Percentiles rank a stretch among this genome's conserved stretches.
phyloP scores from a whole-genome alignment of 225 moss, liverwort and hornwort species.

The Bryoerythrophyllum caledonicum region DNA sequence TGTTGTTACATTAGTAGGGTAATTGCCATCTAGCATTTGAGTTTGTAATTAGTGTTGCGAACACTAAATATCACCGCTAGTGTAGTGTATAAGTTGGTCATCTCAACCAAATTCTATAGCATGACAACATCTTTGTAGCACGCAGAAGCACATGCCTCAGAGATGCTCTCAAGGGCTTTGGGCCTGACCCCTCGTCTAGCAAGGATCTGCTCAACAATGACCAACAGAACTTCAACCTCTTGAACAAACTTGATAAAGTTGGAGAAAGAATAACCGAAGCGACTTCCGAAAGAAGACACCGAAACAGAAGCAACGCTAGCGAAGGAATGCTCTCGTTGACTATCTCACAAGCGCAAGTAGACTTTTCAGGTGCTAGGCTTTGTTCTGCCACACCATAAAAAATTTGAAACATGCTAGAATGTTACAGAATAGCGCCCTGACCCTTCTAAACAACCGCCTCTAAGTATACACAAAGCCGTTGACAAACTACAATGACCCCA shows the following conservation, averaged over 20 bases:
- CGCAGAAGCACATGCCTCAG: slow-evolving; percentile 20
- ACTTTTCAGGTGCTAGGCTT: slow-evolving; percentile 8
- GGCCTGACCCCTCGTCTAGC: slow-evolving; percentile 6
- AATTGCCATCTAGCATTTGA: no score
- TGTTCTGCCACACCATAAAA: background rate
- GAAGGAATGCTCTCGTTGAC: slow-evolving; percentile 2
- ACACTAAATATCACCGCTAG: no score
- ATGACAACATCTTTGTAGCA: slow-evolving; percentile 15
- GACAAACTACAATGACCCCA: background rate
- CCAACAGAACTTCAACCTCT: slow-evolving; percentile 6
- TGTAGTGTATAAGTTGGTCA: background rate
- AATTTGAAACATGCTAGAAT: slow-evolving; percentile 11
- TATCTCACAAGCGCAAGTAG: background rate
- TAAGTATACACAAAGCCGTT: slow-evolving; percentile 19
- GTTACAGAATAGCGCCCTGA: slow-evolving; percentile 15
- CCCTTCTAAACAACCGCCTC: no score
- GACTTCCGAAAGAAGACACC: background rate
- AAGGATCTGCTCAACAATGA: slow-evolving; percentile 22
- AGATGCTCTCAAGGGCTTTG: background rate
- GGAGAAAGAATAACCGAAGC: background rate
- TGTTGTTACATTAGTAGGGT: no score
- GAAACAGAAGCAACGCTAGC: background rate
- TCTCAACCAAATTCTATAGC: slow-evolving; percentile 3
- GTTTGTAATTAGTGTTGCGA: no score
- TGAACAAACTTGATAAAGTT: background rate